Evolutionary conservation across 2,329 filamentous ascomycete genomes (phyloP).

Genomic region (Trichoderma atrobrunneum): DNA sequence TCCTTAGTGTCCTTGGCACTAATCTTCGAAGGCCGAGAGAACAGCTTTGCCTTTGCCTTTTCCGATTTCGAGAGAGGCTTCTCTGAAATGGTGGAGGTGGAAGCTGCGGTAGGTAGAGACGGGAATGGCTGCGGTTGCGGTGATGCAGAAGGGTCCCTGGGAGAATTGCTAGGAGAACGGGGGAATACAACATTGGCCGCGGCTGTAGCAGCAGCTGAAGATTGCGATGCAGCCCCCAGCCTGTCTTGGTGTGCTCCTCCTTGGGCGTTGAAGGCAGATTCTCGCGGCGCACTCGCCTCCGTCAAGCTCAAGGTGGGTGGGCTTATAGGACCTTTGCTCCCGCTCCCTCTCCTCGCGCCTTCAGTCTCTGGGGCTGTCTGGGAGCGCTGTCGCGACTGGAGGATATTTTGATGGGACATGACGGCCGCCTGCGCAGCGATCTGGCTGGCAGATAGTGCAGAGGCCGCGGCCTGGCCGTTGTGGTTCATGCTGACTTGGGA

Average conservation of each 20-base stretch:
- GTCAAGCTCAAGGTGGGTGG: conserved; percentile 63
- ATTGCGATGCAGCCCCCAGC: conserved; percentile 52
- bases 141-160: conserved; percentile 38
- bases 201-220: conserved; percentile 63
- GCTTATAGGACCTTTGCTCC: conserved; percentile 51
- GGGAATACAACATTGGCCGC: conserved; percentile 73
- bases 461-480: conserved; percentile 40
- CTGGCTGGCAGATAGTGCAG: conserved; percentile 62
- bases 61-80: conserved; percentile 58
- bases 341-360: conserved; percentile 42
- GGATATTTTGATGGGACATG: conserved; percentile 57
- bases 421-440: conserved; percentile 78
- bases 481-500: conserved; percentile 49
- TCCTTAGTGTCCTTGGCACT: conserved; percentile 66
- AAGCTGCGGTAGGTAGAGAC: conserved; percentile 37
- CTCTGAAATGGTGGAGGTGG: conserved; percentile 45
- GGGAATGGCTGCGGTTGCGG: conserved; percentile 36
- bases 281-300: conserved; percentile 61
- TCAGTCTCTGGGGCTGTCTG: conserved; percentile 64
- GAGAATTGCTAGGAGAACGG: conserved; percentile 56
- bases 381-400: conserved; percentile 64
- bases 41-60: conserved; percentile 78
- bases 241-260: conserved; percentile 58
- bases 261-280: conserved; percentile 50
- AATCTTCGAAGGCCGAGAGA: conserved; percentile 74